Evolutionary conservation across 2,329 filamentous ascomycete genomes (phyloP).

Genomic region (Dactylellina parvicollis): DNA sequence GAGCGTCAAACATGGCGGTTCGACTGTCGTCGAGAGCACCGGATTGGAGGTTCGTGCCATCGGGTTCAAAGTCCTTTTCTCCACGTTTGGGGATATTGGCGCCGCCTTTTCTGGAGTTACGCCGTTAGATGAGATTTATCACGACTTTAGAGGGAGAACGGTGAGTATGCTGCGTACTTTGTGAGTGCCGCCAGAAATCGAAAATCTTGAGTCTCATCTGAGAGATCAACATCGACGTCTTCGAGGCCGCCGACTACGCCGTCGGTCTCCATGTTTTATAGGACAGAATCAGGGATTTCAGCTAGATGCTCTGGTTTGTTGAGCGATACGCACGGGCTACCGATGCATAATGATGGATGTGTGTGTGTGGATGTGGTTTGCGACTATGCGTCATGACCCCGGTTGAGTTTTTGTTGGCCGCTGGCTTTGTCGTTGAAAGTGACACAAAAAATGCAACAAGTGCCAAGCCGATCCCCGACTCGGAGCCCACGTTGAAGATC

Average conservation of each 20-base stretch:
- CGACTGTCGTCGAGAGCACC: slow-evolving; percentile 81
- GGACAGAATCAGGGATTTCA: background rate
- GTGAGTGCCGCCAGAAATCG: slow-evolving; percentile 73
- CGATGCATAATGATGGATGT: background rate
- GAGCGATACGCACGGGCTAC: background rate
- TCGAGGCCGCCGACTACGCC: slow-evolving; percentile 56
- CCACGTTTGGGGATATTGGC: slow-evolving; percentile 85
- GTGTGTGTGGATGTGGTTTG: background rate
- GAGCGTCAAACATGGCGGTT: slow-evolving; percentile 85
- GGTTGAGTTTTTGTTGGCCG: slow-evolving; percentile 5
- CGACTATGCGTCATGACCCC: background rate
- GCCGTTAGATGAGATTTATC: slow-evolving; percentile 45
- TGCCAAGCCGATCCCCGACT: slow-evolving; percentile 15
- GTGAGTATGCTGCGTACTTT: slow-evolving; percentile 63
- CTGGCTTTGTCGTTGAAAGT: background rate
- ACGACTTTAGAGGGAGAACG: slow-evolving; percentile 19
- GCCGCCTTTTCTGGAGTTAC: slow-evolving; percentile 55
- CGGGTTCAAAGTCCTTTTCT: slow-evolving; percentile 96
- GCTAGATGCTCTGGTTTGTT: background rate
- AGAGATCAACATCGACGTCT: slow-evolving; percentile 69
- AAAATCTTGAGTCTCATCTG: slow-evolving; percentile 88
- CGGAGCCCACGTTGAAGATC: no score
- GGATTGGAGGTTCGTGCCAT: slow-evolving; percentile 84
- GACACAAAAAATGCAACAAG: slow-evolving; percentile 47
- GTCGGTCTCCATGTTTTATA: slow-evolving; percentile 46